phyloP scores from a whole-genome alignment of 2,329 filamentous ascomycete species.

The Beauveria medogensis region DNA sequence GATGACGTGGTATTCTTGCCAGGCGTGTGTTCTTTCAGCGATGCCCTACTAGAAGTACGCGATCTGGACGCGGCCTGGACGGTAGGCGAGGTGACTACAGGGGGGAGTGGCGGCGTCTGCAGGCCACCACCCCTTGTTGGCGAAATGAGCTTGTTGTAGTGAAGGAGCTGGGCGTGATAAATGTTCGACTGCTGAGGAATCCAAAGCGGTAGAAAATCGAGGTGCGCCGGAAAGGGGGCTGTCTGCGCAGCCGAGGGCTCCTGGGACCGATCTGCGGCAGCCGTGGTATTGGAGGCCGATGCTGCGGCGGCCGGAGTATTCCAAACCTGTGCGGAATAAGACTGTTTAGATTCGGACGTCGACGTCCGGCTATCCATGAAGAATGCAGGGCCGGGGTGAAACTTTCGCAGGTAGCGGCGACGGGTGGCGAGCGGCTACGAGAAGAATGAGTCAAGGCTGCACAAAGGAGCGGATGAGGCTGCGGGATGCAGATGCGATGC shows the following conservation, averaged over 20 bases:
- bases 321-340: slow-evolving; percentile 22
- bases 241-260: slow-evolving; percentile 24
- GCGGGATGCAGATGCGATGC: slow-evolving; percentile 3
- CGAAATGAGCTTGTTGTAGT: slow-evolving; percentile 59
- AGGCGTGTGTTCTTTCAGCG: slow-evolving; percentile 41
- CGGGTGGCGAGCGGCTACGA: slow-evolving; percentile 4
- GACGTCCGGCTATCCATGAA: slow-evolving; percentile 33
- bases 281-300: slow-evolving; percentile 17
- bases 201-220: slow-evolving; percentile 50
- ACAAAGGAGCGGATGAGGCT: background rate
- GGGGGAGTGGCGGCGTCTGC: slow-evolving; percentile 47
- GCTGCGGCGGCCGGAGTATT: background rate
- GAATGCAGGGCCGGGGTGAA: background rate
- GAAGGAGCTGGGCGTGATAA: slow-evolving; percentile 54
- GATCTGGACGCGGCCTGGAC: slow-evolving; percentile 49
- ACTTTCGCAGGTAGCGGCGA: background rate
- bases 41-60: slow-evolving; percentile 53
- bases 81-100: slow-evolving; percentile 47
- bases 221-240: slow-evolving; percentile 29
- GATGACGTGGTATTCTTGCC: slow-evolving; percentile 41
- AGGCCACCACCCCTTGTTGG: slow-evolving; percentile 48
- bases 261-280: slow-evolving; percentile 25
- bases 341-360: slow-evolving; percentile 30
- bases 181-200: slow-evolving; percentile 51
- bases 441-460: background rate